Evolutionary conservation across 371 early-diverging fungal species (phyloP), one percentile per base, ranked within the genome.

Genomic region (Blakeslea trispora): DNA sequence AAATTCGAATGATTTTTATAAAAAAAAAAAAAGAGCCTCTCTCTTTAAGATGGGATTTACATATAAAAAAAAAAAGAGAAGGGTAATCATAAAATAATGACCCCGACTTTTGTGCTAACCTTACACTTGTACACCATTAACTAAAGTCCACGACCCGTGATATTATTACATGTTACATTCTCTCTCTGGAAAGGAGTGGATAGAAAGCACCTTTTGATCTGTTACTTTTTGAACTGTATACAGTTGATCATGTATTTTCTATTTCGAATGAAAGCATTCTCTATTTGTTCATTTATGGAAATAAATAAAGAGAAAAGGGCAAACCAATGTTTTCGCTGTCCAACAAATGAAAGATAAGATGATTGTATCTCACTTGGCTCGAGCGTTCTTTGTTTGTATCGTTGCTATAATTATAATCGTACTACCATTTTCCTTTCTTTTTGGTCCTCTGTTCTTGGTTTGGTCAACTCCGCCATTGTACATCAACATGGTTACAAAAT

Each of bases 111-210:
- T 61, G 61, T 54, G 55, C 44, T 46, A 49, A 61, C 39, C 50
- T 54, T 24, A 50, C 37, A 53, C 55, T 37, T 61, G 61, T 61
- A 43, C 61, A 17, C 46, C 60, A 42, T 24, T 49, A 19, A 54
- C 50, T 55, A 50, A 50, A 49, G 55, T 49, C 49, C 53, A 48
- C 41, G 61, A 49, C 61, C 61, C 61, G 50, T 61, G 61, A 61
- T 54, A 35, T 32, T 44, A 54, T 61, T 61, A 31, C 31, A 61
- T 48, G 61, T 61, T 61, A 61, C 61, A 61, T 61, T 44, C 28
- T 43, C 21, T 46, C 35, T 49, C 47, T 48, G 46, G 37, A 31
- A 45, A 52, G 14, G 18, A 46, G 40, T 13, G 31, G 24, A 28
- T 3, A 3, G 23, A 18, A 43, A 45, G 22, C n/a, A n/a, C n/a